A percentile compares a stretch with the other conserved stretches of the same genome.
Evolutionary conservation across 2,329 filamentous ascomycete genomes (phyloP).

Genomic region (Hymenoscyphus scutula): DNA sequence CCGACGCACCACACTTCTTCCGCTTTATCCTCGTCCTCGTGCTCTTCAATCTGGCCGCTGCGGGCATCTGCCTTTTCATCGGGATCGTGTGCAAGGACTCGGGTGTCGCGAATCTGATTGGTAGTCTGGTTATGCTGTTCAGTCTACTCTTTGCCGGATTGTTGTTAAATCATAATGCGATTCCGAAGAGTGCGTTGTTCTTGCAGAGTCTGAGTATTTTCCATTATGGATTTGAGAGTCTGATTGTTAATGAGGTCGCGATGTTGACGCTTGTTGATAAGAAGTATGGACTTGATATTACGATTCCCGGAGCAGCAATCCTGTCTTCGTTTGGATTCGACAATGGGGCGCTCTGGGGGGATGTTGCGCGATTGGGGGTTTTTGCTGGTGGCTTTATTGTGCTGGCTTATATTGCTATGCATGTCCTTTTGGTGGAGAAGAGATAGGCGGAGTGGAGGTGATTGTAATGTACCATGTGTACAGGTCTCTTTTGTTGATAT

Average conservation of each 20-base stretch:
- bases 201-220: constrained; percentile 93
- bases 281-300: constrained; percentile 95
- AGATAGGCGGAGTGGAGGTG: constrained; percentile 47
- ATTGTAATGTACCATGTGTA: not conserved
- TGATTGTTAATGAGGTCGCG: constrained; percentile 96
- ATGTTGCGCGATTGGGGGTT: constrained; percentile 76
- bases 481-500: constrained; percentile 15
- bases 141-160: constrained; percentile 92
- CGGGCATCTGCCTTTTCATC: constrained; percentile 91
- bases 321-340: constrained; percentile 93
- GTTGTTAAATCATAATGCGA: constrained; percentile 90
- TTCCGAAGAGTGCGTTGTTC: constrained; percentile 82
- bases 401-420: constrained; percentile 89
- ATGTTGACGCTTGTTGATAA: constrained; percentile 87
- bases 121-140: constrained; percentile 96
- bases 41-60: constrained; percentile 92
- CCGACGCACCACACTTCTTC: constrained; percentile 79
- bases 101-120: constrained; percentile 89
- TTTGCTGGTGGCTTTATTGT: constrained; percentile 83
- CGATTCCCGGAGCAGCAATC: constrained; percentile 91
- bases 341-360: constrained; percentile 79
- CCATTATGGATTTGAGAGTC: constrained; percentile 93
- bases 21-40: constrained; percentile 90
- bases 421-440: constrained; percentile 88
- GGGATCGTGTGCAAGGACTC: constrained; percentile 91